Evolutionary conservation across 306 rosid genomes (phyloP).

Genomic region (Cucumis hystrix): DNA sequence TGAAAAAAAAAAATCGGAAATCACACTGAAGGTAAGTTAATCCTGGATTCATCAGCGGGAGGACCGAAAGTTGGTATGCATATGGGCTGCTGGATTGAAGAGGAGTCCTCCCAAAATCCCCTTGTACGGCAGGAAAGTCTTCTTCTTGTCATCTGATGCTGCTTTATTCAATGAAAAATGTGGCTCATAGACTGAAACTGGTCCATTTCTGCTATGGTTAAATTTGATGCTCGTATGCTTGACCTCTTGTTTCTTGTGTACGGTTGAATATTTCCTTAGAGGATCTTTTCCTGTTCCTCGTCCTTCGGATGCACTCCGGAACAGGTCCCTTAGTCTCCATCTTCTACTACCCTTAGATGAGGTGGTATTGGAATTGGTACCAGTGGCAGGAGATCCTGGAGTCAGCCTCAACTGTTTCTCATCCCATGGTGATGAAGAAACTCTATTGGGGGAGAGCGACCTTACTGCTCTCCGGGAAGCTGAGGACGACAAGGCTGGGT

Average conservation of each 20-base stretch:
- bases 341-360: constrained; percentile 36
- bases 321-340: constrained; percentile 72
- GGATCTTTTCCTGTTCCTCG: constrained; percentile 55
- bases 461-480: constrained; percentile 38
- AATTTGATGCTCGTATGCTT: constrained; percentile 29
- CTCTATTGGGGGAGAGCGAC: constrained; percentile 58
- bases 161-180: constrained; percentile 65
- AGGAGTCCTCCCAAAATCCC: constrained; percentile 68
- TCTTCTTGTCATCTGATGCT: constrained; percentile 66
- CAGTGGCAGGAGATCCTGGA: not conserved
- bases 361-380: constrained; percentile 10
- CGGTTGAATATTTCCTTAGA: constrained; percentile 28
- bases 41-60: constrained; percentile 12
- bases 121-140: constrained; percentile 77
- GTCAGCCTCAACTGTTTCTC: constrained; percentile 16
- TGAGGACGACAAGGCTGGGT: constrained; percentile 15
- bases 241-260: constrained; percentile 22
- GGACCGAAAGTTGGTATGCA: constrained; percentile 38
- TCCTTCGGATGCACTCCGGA: constrained; percentile 90
- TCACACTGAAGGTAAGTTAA: not conserved
- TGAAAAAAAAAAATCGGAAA: not conserved
- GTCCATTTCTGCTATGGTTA: constrained; percentile 19
- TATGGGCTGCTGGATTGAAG: constrained; percentile 29
- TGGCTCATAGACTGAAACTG: constrained; percentile 57
- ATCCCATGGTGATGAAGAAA: constrained; percentile 31